A percentile compares a stretch with the other conserved stretches of the same genome.
These are phyloP conservation scores for Rosa lucieae DNA, from an alignment of 306 rosid genomes.

Conservation along the genomic window DNA sequence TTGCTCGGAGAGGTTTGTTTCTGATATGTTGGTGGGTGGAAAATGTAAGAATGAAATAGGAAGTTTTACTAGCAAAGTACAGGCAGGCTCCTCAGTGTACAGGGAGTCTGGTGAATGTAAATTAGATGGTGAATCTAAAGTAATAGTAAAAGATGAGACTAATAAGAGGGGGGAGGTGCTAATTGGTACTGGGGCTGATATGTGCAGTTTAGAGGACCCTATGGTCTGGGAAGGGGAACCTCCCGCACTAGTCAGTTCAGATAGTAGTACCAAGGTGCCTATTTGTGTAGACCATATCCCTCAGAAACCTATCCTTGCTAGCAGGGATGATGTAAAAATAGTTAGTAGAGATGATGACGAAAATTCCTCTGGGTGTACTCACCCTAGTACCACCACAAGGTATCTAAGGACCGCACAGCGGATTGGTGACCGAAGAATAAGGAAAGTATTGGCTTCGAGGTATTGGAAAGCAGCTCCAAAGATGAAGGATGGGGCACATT, in stretches of 20 bases:
- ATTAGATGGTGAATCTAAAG: conserved; percentile 45
- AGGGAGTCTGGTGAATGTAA: conserved; percentile 48
- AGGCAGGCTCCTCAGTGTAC: conserved; percentile 41
- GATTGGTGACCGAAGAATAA: conserved; percentile 58
- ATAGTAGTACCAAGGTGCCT: conserved; percentile 53
- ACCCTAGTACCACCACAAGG: conserved; percentile 54
- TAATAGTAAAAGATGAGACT: conserved; percentile 39
- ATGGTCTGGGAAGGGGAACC: conserved; percentile 45
- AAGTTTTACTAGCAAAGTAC: conserved; percentile 41
- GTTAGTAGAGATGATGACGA: conserved; percentile 97
- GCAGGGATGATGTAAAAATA: conserved; percentile 60
- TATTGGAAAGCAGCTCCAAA: conserved; percentile 59
- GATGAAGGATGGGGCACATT: conserved; percentile 44
- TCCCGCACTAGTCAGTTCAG: conserved; percentile 41
- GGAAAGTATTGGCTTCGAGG: conserved; percentile 72
- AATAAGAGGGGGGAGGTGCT: conserved; percentile 41
- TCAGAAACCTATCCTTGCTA: conserved; percentile 43
- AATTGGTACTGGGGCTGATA: conserved; percentile 33
- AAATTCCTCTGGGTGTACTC: conserved; percentile 72
- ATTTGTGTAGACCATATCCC: conserved; percentile 41
- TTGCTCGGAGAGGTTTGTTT: conserved; percentile 43
- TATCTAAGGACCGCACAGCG: conserved; percentile 48
- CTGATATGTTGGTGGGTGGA: conserved; percentile 40
- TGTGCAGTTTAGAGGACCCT: conserved; percentile 43
- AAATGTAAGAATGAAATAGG: conserved; percentile 41